Conservation (phyloP, 495 filamentous ascomycete species). For the Penicillium manginii region DNA sequence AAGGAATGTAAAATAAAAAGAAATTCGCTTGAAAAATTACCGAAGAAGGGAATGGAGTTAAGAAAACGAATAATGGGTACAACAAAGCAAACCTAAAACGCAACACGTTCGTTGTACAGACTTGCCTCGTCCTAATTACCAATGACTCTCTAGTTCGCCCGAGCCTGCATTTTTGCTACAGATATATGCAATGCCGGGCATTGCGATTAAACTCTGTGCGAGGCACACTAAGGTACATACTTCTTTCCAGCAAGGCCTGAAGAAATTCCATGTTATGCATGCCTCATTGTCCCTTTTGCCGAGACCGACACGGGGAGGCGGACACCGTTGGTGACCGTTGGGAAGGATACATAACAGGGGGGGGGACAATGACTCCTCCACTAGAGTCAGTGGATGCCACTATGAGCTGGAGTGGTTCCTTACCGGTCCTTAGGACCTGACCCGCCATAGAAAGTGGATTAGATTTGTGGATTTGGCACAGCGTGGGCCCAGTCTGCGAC, state of each 20-base stretch:
- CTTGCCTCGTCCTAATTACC: slow-evolving; percentile 1
- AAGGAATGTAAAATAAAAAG: neutral
- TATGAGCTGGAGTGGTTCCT: neutral
- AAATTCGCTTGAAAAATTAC: neutral
- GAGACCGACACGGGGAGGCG: slow-evolving; percentile 20
- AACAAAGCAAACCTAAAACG: slow-evolving; percentile 9
- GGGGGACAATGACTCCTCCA: neutral
- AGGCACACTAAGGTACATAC: neutral
- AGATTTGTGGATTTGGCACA: neutral
- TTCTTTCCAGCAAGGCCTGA: neutral
- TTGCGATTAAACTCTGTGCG: neutral
- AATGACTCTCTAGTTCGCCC: slow-evolving; percentile 2
- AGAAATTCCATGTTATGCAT: slow-evolving; percentile 27
- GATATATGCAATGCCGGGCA: neutral
- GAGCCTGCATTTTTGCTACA: neutral
- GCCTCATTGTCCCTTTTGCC: slow-evolving; percentile 25
- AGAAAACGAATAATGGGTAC: slow-evolving; percentile 3
- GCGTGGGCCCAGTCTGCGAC: slow-evolving; percentile 3
- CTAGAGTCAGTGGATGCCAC: slow-evolving; percentile 3
- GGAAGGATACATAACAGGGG: neutral
- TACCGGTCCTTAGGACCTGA: slow-evolving; percentile 1
- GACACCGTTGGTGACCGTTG: slow-evolving; percentile 26
- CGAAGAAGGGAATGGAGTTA: neutral
- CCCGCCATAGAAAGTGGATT: slow-evolving; percentile 1
- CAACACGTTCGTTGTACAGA: slow-evolving; percentile 13